A percentile compares a stretch with the other conserved stretches of the same genome.
Conservation (phyloP, 2,329 filamentous ascomycete genomes). For the Didymosphaeria variabile region DNA sequence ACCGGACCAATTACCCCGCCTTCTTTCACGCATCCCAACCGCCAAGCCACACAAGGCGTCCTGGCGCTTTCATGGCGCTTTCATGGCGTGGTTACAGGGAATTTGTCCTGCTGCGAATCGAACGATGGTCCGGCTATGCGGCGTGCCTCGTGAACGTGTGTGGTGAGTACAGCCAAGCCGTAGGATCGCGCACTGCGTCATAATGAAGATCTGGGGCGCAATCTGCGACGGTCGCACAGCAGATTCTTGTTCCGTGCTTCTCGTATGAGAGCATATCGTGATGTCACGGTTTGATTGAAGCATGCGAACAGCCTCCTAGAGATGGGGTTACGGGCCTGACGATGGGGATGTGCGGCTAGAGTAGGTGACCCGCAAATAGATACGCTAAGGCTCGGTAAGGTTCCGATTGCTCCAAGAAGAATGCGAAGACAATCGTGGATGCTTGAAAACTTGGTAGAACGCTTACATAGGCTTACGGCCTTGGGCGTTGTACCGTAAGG, state of each 20-base stretch:
- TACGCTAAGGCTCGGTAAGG: neutral
- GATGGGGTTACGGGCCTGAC: neutral
- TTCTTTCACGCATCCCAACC: neutral
- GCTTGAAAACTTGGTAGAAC: neutral
- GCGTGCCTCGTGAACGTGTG: conserved; percentile 20
- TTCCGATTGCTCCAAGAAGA: neutral
- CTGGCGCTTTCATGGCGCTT: conserved; percentile 11
- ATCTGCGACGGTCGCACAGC: neutral
- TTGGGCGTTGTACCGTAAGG: neutral
- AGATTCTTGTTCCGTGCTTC: neutral
- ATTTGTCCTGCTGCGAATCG: conserved; percentile 20
- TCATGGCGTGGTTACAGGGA: conserved; percentile 22
- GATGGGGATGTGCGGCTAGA: neutral
- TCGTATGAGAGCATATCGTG: neutral
- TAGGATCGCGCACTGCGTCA: conserved; percentile 35
- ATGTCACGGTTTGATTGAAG: neutral
- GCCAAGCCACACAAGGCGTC: conserved; percentile 14
- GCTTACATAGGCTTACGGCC: neutral
- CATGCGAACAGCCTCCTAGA: neutral
- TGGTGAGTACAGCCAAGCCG: conserved; percentile 26
- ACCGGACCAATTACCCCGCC: neutral
- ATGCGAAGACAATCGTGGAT: neutral
- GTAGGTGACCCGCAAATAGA: conserved; percentile 12
- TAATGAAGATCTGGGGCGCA: conserved; percentile 7
- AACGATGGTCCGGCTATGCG: conserved; percentile 17